Evolutionary conservation across 2,329 filamentous ascomycete species (phyloP), one percentile per base, ranked within the genome.

Genomic region (Juglanconis oblonga): DNA sequence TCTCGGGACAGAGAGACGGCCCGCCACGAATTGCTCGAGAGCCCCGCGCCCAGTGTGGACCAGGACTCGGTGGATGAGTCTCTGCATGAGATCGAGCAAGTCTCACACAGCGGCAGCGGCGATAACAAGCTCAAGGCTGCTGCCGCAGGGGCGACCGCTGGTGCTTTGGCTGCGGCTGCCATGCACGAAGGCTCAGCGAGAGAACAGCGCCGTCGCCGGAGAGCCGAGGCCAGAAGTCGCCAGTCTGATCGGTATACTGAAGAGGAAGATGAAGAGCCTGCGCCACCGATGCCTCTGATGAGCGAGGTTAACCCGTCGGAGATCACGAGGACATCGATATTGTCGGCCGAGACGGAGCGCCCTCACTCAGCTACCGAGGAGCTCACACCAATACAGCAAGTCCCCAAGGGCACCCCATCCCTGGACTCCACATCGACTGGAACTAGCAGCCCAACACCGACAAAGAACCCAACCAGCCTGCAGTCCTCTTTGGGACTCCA

Each of bases 231-330:
- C 67, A 72, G 83, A 70, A 79, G 77, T 36, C 72, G 79, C 9
- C 76, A 74, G 6, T 73, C 74, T 14, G 79, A 81, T 47, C 75
- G 73, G 52, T 77, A 78, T 62, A 71, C 71, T 1, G 81, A 84
- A 11, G 81, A 81, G 10, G 79, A 81, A 44, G 82, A 83, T 5
- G 77, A 83, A 61, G 84, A 90, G 13, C 79, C 79, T 9, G 73
- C 76, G 5, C 89, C 92, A 6, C 91, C 91, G 5, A 92, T 97
- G 88, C 94, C 94, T 3, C 81, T 97, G 64, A 88, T 90, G 73
- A 97, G 93, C 73, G 91, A 92, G 58, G 85, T 96, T 59, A 89
- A 91, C 65, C 86, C 90, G 47, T 96, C 94, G 0, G 93, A 97
- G 55, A 75, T 97, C 58, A 98, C 94, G 0, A 84, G 94, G 67